Conservation (phyloP, 306 rosid genomes). For the Spatholobus suberectus region DNA sequence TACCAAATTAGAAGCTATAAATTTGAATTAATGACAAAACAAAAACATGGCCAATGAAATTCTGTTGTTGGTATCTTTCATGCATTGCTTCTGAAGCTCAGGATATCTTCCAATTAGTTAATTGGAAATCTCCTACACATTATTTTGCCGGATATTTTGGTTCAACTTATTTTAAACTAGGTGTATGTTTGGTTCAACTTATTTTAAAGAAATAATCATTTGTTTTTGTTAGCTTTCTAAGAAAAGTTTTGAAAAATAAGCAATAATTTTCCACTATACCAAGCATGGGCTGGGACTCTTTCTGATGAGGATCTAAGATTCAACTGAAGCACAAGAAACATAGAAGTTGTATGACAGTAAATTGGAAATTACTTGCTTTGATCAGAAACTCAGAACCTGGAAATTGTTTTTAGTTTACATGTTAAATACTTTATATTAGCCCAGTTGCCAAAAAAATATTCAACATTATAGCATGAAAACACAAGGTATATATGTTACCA, state of each 20-base stretch:
- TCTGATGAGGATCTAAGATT: constrained; percentile 2
- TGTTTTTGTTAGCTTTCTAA: not conserved
- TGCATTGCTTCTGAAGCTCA: constrained; percentile 32
- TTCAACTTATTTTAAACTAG: not conserved
- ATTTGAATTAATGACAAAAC: constrained; percentile 5
- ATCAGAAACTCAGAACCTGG: not conserved
- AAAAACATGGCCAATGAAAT: constrained; percentile 31
- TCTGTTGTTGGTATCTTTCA: constrained; percentile 21
- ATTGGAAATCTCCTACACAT: not conserved
- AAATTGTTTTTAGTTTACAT: not conserved
- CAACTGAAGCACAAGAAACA: constrained; percentile 15
- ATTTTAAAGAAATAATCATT: not conserved
- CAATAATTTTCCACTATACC: not conserved
- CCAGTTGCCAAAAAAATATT: constrained; percentile 1
- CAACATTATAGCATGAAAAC: constrained; percentile 31
- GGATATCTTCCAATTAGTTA: constrained; percentile 7
- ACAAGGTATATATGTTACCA: not conserved
- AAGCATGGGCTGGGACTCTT: not conserved
- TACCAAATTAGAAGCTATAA: constrained; percentile 26
- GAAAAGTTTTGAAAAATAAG: not conserved
- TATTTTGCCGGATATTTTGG: not conserved
- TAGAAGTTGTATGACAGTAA: constrained; percentile 17
- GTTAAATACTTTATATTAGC: not conserved
- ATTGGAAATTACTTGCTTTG: constrained; percentile 1
- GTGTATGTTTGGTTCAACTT: not conserved